Evolutionary conservation across 805 yeast species (phyloP).

Genomic region (Starmerella apicola): DNA sequence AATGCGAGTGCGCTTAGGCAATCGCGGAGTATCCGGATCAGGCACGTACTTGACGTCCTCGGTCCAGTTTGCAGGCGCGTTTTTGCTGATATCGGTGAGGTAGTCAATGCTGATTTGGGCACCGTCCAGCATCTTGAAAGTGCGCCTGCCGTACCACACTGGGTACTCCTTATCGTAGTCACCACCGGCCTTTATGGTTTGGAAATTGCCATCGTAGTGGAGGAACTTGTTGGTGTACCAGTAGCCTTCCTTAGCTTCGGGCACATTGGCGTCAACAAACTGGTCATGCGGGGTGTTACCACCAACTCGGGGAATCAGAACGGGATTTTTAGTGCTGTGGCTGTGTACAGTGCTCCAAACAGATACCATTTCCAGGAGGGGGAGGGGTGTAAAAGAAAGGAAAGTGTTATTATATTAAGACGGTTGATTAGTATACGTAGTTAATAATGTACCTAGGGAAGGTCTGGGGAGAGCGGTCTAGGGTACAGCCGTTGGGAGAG

Average conservation of each 20-base stretch:
- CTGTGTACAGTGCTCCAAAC: conserved; percentile 17
- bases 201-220: conserved; percentile 60
- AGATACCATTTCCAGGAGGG: conserved; percentile 1
- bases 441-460: too few species aligned
- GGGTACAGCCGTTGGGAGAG: too few species aligned
- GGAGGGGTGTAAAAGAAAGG: too few species aligned
- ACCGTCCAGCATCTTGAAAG: conserved; percentile 50
- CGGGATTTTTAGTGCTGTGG: conserved; percentile 14
- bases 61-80: conserved; percentile 27
- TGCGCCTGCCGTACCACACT: conserved; percentile 69
- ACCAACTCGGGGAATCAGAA: conserved; percentile 3
- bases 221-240: conserved; percentile 50
- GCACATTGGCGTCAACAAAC: conserved; percentile 30
- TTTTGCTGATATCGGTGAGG: conserved; percentile 34
- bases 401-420: too few species aligned
- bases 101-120: conserved; percentile 68
- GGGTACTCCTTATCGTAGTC: conserved; percentile 40
- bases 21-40: conserved; percentile 25
- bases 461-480: too few species aligned
- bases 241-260: conserved; percentile 37
- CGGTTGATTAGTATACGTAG: too few species aligned
- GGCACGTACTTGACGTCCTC: conserved; percentile 25
- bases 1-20: conserved; percentile 44
- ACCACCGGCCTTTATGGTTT: conserved; percentile 59
- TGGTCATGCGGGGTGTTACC: conserved; percentile 8